A percentile compares a stretch with the other conserved stretches of the same genome.
Evolutionary conservation across 2,329 filamentous ascomycete genomes (phyloP).

Genomic region (Penicillium aurantiogriseum): DNA sequence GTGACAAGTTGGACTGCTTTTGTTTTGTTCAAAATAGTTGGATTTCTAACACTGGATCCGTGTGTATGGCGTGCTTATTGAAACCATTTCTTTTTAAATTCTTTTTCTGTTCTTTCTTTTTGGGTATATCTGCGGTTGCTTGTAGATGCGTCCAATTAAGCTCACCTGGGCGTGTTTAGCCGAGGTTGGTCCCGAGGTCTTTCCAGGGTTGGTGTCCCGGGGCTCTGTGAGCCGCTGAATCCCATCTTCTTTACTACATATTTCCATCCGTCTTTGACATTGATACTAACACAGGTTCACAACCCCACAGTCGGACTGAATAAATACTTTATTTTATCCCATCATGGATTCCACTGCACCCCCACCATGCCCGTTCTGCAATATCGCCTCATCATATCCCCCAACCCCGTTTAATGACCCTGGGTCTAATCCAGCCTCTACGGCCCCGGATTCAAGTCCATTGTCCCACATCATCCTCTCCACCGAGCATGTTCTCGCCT

Average conservation of each 20-base stretch:
- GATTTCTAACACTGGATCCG: conserved; percentile 17
- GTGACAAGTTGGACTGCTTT: conserved; percentile 7
- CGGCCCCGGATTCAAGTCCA: conserved; percentile 12
- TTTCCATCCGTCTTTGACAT: not conserved
- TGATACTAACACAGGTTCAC: not conserved
- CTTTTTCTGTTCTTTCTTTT: not conserved
- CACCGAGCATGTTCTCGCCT: conserved; percentile 74
- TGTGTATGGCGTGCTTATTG: conserved; percentile 17
- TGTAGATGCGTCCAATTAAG: conserved; percentile 2
- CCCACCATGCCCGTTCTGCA: conserved; percentile 56
- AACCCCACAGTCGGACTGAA: not conserved
- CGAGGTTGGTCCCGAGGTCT: conserved; percentile 10
- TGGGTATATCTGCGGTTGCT: not conserved
- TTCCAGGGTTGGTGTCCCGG: not conserved
- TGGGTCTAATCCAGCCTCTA: conserved; percentile 24
- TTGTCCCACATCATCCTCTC: conserved; percentile 66
- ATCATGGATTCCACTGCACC: conserved; percentile 17
- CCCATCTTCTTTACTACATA: not conserved
- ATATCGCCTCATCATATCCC: conserved; percentile 54
- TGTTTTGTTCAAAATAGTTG: conserved; percentile 20
- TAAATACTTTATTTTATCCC: not conserved
- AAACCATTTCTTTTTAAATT: conserved; percentile 6
- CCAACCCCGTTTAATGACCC: conserved; percentile 29
- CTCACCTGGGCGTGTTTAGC: conserved; percentile 3
- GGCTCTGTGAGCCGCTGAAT: not conserved